phyloP scores from a whole-genome alignment of 257 asterid genomes.

The Vinca minor region DNA sequence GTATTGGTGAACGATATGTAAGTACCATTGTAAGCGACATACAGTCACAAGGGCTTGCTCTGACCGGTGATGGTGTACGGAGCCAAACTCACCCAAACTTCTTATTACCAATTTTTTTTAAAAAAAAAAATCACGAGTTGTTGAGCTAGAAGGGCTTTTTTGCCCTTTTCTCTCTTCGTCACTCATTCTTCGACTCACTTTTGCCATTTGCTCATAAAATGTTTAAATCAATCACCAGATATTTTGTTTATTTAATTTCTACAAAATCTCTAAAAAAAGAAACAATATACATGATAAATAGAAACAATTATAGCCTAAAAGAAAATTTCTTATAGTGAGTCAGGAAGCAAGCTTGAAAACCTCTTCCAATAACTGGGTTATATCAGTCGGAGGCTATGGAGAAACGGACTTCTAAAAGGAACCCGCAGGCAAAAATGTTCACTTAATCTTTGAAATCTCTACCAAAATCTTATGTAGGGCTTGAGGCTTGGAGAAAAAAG shows the following conservation, averaged over 20 bases:
- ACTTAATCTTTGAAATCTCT: slow-evolving; percentile 62
- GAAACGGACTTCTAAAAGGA: neutral
- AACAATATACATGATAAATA: neutral
- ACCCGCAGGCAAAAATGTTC: slow-evolving; percentile 10
- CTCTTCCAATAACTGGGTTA: neutral
- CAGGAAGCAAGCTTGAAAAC: slow-evolving; percentile 1
- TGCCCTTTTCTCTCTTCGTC: neutral
- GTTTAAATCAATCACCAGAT: too few relatives aligned
- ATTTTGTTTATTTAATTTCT: neutral
- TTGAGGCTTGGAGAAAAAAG: slow-evolving; percentile 96
- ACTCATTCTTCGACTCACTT: neutral
- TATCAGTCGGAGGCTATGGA: neutral
- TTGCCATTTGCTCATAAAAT: too few relatives aligned
- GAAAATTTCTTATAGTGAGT: neutral
- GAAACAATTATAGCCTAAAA: neutral
- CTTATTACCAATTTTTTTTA: too few relatives aligned
- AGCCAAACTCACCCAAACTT: too few relatives aligned
- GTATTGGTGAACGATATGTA: too few relatives aligned
- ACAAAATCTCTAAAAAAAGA: slow-evolving; percentile 6
- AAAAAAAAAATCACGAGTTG: neutral
- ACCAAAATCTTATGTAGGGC: slow-evolving; percentile 71
- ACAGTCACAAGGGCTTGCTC: too few relatives aligned
- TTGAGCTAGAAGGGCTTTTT: neutral
- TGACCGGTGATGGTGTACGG: too few relatives aligned
- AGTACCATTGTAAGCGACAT: too few relatives aligned